Conservation (phyloP, 164 flowering plant species). For the Aristolochia californica region DNA sequence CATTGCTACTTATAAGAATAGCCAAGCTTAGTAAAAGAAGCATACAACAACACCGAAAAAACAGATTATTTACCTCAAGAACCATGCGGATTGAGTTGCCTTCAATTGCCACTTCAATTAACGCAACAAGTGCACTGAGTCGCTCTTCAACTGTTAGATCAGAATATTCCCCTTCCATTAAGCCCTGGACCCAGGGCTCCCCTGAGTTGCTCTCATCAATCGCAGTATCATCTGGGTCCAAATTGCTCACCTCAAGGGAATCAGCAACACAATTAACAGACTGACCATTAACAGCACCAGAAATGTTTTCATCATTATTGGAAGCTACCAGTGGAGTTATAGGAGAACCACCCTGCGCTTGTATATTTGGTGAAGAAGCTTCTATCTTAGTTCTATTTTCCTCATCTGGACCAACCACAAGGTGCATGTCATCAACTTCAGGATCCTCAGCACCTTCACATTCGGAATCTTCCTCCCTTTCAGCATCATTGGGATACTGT, state of each 20-base stretch:
- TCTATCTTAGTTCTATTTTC: conserved; percentile 10
- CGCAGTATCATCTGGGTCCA: conserved; percentile 39
- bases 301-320: conserved; percentile 15
- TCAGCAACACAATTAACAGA: conserved; percentile 18
- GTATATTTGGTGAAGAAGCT: conserved; percentile 21
- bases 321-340: conserved; percentile 19
- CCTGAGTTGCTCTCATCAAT: conserved; percentile 71
- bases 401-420: conserved; percentile 12
- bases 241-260: conserved; percentile 11
- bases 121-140: conserved; percentile 74
- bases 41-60: background rate
- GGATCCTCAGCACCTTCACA: conserved; percentile 70
- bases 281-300: conserved; percentile 18
- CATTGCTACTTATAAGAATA: background rate
- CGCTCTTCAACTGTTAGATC: conserved; percentile 87
- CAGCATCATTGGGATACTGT: conserved; percentile 46
- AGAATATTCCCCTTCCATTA: conserved; percentile 77
- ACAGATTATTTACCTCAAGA: conserved; percentile 51
- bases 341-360: conserved; percentile 19
- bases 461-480: conserved; percentile 75
- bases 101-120: conserved; percentile 81
- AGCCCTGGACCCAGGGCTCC: conserved; percentile 84
- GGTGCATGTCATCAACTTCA: conserved; percentile 58
- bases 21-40: background rate
- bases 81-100: conserved; percentile 74